Base-by-base conservation (phyloP, 768 basidiomycete genomes). In the Lentinula detonsa region DNA sequence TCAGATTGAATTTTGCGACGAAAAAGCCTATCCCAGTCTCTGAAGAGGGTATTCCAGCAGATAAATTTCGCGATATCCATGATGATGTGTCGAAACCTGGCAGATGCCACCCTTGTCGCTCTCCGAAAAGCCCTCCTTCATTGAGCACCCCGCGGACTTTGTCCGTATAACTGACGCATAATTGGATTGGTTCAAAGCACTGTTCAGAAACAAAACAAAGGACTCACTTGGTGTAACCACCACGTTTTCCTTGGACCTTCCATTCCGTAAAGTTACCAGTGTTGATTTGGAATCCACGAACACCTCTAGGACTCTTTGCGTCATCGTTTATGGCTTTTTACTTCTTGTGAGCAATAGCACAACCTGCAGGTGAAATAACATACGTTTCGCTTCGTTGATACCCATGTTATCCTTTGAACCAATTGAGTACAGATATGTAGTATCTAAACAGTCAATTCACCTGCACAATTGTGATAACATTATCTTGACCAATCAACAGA, bases 11-110 rank as follows among this genome's bases (percentile, higher is more conserved):
- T 0, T 83, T 87, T 5, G 90, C 86, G 21, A 88, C 80, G 68
- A 92, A 93, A 75, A 93, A 93, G 6, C 91, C 92, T 28, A 92
- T 81, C 15, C 92, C 92, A 4, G 91, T 83, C 15, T 70, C 62
- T 7, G 74, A 74, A 45, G 74, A 70, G 0, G 87, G 87, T 21
- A 91, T 76, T 4, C 90, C 88, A 21, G 76, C 66, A 2, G 80
- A 73, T 11, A 90, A 76, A 28, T 85, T 77, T 56, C 88, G 81
- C 6, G 71, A 59, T 1, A 69, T 67, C 90, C 91, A 93, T 1
- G 71, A 71, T 0, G 84, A 81, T 5, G 79, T 84, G 60, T 88
- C 77, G 71, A 85, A 91, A 11, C 82, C 84, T 8, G 88, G 88
- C 9, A 90, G 78, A 70, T 90, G 88, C 88, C 88, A 90, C 18